Base-by-base conservation (phyloP, 345 rosid species). In the Gossypium arboreum region DNA sequence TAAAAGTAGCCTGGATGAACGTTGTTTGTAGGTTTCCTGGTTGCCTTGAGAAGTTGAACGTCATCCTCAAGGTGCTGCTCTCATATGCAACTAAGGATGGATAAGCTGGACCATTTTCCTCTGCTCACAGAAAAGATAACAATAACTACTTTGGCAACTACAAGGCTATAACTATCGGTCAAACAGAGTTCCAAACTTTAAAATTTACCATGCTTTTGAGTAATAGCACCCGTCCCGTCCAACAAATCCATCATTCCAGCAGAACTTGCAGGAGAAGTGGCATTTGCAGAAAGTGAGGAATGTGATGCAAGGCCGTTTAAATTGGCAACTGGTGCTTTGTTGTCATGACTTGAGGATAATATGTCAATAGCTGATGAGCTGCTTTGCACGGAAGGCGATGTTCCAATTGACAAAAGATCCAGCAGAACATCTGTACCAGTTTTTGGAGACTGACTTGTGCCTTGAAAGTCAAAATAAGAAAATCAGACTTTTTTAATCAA, bases 391-490 rank as follows among this genome's bases (percentile, higher is more conserved):
- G 88, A 84, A 73, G 91, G 71, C 52, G 87, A 79, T 39, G 89
- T 76, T 82, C 97, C 98, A 74, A 93, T 86, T 60, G 99, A 95
- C 83, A 93, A 79, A 76, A 93, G 89, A 89, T 91, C 98, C 76
- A 93, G 77, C 73, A 95, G 89, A 75, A 84, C 88, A 85, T 95
- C 97, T 41, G 97, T 77, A 70, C 92, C 90, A 25, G 88, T 87
- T 79, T 84, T 94, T 71, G 94, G 86, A 81, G 91, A 84, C 79
- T 84, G 91, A 75, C 72, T 85, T 74, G 82, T 63, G 63, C 86
- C 98, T 91, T 54, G 60, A 78, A 71, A 52, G 50, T 34, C 16
- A 50, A n/a, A 25, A 25, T 9, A 69, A 55, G 59, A n/a, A 50
- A 51, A 50, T 25, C 59, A 69, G 12, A 52, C 8, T 25, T 15